Percentiles rank a stretch among this genome's conserved stretches.
Conservation (phyloP, 495 filamentous ascomycete species). For the Aspergillus nanangensis region DNA sequence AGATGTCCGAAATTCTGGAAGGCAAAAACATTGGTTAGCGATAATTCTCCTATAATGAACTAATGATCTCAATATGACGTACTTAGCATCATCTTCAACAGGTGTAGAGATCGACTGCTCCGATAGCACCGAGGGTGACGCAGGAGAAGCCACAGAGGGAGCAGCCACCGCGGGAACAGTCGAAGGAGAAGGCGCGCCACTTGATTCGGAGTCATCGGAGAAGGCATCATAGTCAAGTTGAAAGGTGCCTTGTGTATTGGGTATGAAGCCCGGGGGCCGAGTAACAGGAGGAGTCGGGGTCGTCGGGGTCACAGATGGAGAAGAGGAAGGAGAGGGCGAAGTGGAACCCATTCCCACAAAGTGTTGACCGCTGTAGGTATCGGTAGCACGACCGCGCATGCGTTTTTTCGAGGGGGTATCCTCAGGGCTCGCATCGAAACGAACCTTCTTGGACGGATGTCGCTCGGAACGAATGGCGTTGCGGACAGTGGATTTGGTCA, state of each 20-base stretch:
- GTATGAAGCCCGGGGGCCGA: constrained; percentile 18
- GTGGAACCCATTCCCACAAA: constrained; percentile 16
- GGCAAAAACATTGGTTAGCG: constrained; percentile 2
- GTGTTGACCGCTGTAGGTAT: constrained; percentile 18
- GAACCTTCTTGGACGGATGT: constrained; percentile 21
- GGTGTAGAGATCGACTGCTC: constrained; percentile 1
- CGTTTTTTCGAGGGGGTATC: constrained; percentile 23
- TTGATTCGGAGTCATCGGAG: constrained; percentile 16
- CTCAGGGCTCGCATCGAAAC: constrained; percentile 26
- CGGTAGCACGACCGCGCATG: constrained; percentile 16
- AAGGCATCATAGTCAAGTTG: constrained; percentile 21
- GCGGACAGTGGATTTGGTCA: constrained; percentile 11
- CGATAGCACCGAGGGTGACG: constrained; percentile 2
- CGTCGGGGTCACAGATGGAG: constrained; percentile 12
- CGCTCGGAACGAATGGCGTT: constrained; percentile 16
- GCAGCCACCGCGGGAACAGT: constrained; percentile 7
- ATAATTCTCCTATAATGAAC: not conserved
- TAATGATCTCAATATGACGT: not conserved
- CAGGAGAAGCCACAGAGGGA: constrained; percentile 7
- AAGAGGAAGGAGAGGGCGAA: constrained; percentile 2
- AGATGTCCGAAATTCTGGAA: not conserved
- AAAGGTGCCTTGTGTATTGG: constrained; percentile 24
- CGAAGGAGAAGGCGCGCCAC: constrained; percentile 5
- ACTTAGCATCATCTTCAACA: constrained; percentile 8
- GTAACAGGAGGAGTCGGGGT: constrained; percentile 6